A percentile compares a stretch with the other conserved stretches of the same genome.
Conservation (phyloP, 768 basidiomycete species). For the Hygrocybe punicea region DNA sequence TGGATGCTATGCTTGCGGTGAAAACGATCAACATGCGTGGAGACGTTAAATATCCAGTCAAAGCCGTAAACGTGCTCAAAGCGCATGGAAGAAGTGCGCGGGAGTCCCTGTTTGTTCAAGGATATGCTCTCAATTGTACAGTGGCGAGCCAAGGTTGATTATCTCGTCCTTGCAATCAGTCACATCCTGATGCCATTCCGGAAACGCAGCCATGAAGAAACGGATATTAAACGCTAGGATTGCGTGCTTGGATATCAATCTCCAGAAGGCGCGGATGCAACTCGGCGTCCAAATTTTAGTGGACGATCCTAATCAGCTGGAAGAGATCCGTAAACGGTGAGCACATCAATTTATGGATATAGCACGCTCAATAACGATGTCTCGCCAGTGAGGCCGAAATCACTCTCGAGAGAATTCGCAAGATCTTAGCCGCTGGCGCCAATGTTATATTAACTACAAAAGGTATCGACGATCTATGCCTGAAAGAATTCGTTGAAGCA, state of each 20-base stretch:
- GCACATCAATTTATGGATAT: conserved; percentile 16
- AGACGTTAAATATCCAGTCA: conserved; percentile 98
- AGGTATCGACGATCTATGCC: conserved; percentile 95
- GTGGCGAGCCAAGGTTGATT: conserved; percentile 94
- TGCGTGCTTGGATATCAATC: conserved; percentile 96
- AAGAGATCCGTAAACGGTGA: conserved; percentile 91
- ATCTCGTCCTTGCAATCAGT: conserved; percentile 1
- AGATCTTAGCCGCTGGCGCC: conserved; percentile 92
- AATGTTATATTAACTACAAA: conserved; percentile 98
- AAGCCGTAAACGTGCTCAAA: conserved; percentile 97
- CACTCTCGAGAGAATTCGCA: conserved; percentile 90
- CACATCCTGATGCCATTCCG: not conserved
- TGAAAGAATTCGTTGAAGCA: conserved; percentile 98
- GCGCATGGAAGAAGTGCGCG: conserved; percentile 95
- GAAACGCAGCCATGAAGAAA: conserved; percentile 86
- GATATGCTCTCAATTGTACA: conserved; percentile 97
- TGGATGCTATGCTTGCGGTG: conserved; percentile 97
- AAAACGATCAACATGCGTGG: conserved; percentile 91
- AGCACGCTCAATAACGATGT: not conserved
- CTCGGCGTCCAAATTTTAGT: conserved; percentile 96
- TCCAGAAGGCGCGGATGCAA: conserved; percentile 96
- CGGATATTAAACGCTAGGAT: conserved; percentile 92
- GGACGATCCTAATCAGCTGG: conserved; percentile 93
- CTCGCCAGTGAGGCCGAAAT: conserved; percentile 84
- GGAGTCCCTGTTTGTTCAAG: conserved; percentile 91